Evolutionary conservation across 2,329 filamentous ascomycete species (phyloP), one percentile per base, ranked within the genome.

Genomic region (Helminthosporium solani): DNA sequence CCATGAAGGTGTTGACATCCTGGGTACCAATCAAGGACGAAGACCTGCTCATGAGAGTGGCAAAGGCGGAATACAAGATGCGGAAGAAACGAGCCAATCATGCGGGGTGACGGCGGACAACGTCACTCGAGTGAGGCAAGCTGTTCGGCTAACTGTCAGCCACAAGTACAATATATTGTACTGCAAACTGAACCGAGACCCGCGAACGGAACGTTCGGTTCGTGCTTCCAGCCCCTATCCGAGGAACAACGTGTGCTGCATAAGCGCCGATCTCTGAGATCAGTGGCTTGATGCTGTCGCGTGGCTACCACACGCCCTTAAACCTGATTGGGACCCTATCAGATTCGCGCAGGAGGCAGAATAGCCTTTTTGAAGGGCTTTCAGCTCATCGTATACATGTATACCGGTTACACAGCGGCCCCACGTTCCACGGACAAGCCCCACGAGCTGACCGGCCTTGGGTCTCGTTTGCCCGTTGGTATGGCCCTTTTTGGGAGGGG

Each of bases 21-120:
- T 96, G 89, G 84, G 86, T 97, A 35, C 90, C 92, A 16, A 86
- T 99, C 67, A 90, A 90, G 71, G 92, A 99, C 61, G 90, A 96
- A 64, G 90, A 97, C 67, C 73, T 95, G 47, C 78, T 99, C 61
- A 95, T 99, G 89, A 86, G 85, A 60, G 89, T 96, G 47, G 85
- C 90, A 20, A 86, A 86, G 64, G 84, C 88, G 12, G 92, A 97
- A 73, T 96, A 88, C 82, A 95, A 88, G 74, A 73, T 82, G 61
- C 75, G 81, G 67, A 73, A 79, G 76, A 75, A 81, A 74, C 64
- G 67, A 59, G 65, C 63, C 50, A 64, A 12, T n/a, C 5, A 55
- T 61, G 56, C 55, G 40, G 60, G 52, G 53, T 50, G 53, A 50
- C n/a, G 56, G 39, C 42, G 30, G 12, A 25, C 37, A 16, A 7